Conservation (phyloP, 345 rosid species). For the Brassica napus region Da-Ae NC_063434.1:4735501-4736000, state of each 20-base stretch:
- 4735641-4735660: slow-evolving; percentile 36
- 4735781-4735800: neutral
- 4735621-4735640: slow-evolving; percentile 22
- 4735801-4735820: neutral
- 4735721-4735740: neutral
- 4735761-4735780: neutral
- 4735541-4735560: slow-evolving; percentile 36
- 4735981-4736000: neutral
- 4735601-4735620: slow-evolving; percentile 32
- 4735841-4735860: slow-evolving; percentile 5
- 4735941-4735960: neutral
- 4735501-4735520: slow-evolving; percentile 45
- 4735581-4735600: slow-evolving; percentile 40
- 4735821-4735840: neutral
- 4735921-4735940: neutral
- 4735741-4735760: neutral
- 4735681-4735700: neutral
- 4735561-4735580: slow-evolving; percentile 30
- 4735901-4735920: neutral
- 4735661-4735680: neutral
- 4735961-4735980: neutral
- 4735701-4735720: neutral
- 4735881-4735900: neutral
- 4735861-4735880: neutral
- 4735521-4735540: slow-evolving; percentile 42